Conservation (phyloP, 1,284 basidiomycete species). For the Grifola frondosa region DNA sequence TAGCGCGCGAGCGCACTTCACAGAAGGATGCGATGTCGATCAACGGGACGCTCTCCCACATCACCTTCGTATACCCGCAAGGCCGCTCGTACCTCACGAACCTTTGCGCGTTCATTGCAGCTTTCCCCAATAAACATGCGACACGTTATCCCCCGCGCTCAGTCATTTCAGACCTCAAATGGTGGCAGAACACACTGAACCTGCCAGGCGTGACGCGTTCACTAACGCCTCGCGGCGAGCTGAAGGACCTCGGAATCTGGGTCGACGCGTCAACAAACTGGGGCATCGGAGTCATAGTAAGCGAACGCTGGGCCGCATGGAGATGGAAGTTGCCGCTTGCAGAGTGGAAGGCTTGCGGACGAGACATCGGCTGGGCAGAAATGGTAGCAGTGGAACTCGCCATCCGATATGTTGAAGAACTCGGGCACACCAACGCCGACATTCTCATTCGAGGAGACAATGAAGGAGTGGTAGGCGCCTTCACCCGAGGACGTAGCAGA, state of each 20-base stretch:
- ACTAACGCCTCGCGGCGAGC: conserved; percentile 13
- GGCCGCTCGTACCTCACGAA: background rate
- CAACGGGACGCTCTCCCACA: conserved; percentile 36
- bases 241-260: conserved; percentile 25
- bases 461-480: background rate
- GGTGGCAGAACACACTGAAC: conserved; percentile 31
- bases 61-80: conserved; percentile 22
- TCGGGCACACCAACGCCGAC: background rate
- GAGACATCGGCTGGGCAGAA: conserved; percentile 43
- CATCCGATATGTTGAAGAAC: conserved; percentile 6
- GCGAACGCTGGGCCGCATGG: conserved; percentile 33
- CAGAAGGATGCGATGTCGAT: conserved; percentile 26
- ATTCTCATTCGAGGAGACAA: conserved; percentile 6
- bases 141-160: conserved; percentile 20
- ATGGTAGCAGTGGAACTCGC: conserved; percentile 38
- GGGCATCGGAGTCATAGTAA: conserved; percentile 38
- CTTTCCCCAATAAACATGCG: conserved; percentile 4
- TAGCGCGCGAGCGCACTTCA: background rate
- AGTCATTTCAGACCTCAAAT: conserved; percentile 27
- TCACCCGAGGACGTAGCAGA: background rate
- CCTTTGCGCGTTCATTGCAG: background rate
- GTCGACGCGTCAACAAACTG: conserved; percentile 38
- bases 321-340: conserved; percentile 11
- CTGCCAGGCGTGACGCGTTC: conserved; percentile 5
- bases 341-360: conserved; percentile 24